Evolutionary conservation across 371 early-diverging fungal species (phyloP).

Genomic region (Mortierella sp.): DNA sequence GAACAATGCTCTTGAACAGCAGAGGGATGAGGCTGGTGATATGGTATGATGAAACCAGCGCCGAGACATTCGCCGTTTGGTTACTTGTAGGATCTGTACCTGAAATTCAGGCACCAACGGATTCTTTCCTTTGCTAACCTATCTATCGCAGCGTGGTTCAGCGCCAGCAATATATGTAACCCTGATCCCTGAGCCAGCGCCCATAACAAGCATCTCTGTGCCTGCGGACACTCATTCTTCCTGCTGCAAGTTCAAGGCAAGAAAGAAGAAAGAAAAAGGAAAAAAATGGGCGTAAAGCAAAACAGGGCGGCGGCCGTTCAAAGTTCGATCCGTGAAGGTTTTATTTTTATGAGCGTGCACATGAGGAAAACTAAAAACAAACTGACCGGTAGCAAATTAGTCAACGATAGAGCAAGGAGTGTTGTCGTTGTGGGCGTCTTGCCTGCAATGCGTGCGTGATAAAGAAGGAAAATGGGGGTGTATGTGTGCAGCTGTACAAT

Average conservation of each 20-base stretch:
- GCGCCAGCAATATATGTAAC: too few relatives aligned
- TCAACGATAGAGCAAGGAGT: not conserved
- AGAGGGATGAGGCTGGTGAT: too few relatives aligned
- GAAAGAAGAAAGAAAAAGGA: not conserved
- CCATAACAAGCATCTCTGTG: not conserved
- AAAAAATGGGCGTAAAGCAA: slow-evolving; percentile 11
- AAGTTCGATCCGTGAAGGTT: not conserved
- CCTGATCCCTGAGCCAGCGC: not conserved
- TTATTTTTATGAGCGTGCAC: not conserved
- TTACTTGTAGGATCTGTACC: too few relatives aligned
- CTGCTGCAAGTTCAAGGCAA: not conserved
- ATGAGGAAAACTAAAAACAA: not conserved
- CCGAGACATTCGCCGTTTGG: too few relatives aligned
- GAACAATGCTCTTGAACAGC: too few relatives aligned
- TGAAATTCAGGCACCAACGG: too few relatives aligned
- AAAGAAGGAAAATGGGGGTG: not conserved
- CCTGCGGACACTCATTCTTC: not conserved
- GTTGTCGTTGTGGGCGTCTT: too few relatives aligned
- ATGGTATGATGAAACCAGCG: too few relatives aligned
- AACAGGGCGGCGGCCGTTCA: not conserved
- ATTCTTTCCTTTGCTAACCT: too few relatives aligned
- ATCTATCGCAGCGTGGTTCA: too few relatives aligned
- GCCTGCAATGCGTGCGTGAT: not conserved
- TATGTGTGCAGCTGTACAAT: not conserved
- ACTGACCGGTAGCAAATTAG: not conserved